These are phyloP conservation scores for Afroboletus lepidellus DNA, from an alignment of 1,284 basidiomycete genomes.

Conservation along the genomic window DNA sequence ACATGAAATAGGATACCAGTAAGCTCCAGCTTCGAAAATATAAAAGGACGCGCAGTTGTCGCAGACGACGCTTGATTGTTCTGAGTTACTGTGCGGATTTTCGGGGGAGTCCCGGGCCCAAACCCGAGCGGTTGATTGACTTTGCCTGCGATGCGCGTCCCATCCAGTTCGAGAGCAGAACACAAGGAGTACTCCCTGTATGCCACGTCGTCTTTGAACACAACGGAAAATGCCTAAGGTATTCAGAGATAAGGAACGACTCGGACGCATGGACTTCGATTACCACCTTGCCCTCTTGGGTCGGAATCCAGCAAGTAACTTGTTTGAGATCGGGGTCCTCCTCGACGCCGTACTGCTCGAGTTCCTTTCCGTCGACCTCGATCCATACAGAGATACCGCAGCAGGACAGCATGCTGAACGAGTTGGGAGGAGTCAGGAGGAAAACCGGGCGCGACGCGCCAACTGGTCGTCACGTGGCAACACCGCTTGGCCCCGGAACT, in stretches of 20 bases:
- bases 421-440: not conserved
- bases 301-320: constrained; percentile 40
- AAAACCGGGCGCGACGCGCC: not conserved
- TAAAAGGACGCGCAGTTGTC: constrained; percentile 23
- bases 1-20: constrained; percentile 27
- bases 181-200: constrained; percentile 13
- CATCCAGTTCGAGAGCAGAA: constrained; percentile 22
- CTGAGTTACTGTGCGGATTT: constrained; percentile 9
- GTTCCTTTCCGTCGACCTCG: constrained; percentile 30
- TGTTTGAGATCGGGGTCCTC: constrained; percentile 19
- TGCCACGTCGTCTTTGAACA: constrained; percentile 15
- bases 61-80: constrained; percentile 6
- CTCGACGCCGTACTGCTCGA: constrained; percentile 32
- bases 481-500: not conserved
- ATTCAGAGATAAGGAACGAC: constrained; percentile 4
- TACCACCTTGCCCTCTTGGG: constrained; percentile 39
- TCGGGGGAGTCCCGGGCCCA: not conserved
- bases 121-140: not conserved
- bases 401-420: constrained; percentile 25
- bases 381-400: constrained; percentile 34
- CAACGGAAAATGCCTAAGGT: constrained; percentile 17
- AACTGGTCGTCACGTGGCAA: constrained; percentile 13
- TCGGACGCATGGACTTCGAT: not conserved
- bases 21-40: constrained; percentile 33
- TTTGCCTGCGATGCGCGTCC: constrained; percentile 7